A percentile compares a stretch with the other conserved stretches of the same genome.
Conservation (phyloP, 2,329 filamentous ascomycete species). For the Exophiala lecanii-corni region DNA sequence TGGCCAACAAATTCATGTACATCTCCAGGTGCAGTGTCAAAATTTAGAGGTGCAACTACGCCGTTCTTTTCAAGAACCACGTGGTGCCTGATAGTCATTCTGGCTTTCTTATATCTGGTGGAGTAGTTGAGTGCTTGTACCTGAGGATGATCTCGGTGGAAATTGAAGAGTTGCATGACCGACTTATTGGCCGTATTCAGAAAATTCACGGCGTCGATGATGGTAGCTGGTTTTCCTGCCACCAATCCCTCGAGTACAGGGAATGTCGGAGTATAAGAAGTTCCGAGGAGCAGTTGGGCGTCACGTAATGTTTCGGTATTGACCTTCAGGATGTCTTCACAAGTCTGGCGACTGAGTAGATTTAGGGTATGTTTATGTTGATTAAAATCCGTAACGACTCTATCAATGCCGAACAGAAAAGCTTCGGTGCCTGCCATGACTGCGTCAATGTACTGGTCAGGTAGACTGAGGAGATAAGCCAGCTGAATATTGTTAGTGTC, state of each 20-base stretch:
- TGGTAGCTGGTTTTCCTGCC: conserved; percentile 47
- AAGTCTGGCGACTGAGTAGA: conserved; percentile 61
- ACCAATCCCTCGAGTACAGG: conserved; percentile 66
- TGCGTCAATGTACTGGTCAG: conserved; percentile 63
- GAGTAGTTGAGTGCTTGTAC: conserved; percentile 69
- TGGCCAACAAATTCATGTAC: conserved; percentile 88
- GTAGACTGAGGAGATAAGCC: conserved; percentile 60
- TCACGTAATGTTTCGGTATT: conserved; percentile 49
- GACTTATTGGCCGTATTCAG: conserved; percentile 62
- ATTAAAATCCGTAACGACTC: conserved; percentile 58
- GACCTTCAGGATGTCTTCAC: conserved; percentile 54
- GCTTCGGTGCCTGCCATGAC: conserved; percentile 81
- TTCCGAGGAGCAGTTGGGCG: conserved; percentile 76
- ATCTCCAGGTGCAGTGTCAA: conserved; percentile 70
- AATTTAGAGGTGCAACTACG: conserved; percentile 68
- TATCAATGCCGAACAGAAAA: conserved; percentile 77
- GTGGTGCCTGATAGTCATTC: conserved; percentile 81
- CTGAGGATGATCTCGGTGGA: conserved; percentile 74
- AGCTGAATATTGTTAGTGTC: conserved; percentile 38
- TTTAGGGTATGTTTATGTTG: conserved; percentile 58
- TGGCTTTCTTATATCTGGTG: conserved; percentile 80
- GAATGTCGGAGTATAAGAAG: conserved; percentile 71
- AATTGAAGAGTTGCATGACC: conserved; percentile 68
- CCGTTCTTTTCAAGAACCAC: conserved; percentile 75
- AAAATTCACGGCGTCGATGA: conserved; percentile 74